phyloP scores from a whole-genome alignment of 164 flowering plant genomes.

The Cinnamomum chago region DNA sequence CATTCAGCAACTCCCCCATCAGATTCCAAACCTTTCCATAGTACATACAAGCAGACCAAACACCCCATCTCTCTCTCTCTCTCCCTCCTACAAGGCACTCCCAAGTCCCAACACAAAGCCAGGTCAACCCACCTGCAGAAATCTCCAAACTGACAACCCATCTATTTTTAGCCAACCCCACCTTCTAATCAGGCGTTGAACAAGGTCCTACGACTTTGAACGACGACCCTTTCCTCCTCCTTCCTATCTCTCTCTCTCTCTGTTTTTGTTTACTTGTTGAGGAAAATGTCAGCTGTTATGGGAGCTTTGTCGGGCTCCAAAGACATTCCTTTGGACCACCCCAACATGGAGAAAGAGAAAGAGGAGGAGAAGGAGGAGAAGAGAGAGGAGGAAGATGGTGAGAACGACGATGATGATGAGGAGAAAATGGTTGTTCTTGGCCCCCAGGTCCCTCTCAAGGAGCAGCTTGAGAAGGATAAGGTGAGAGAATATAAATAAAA shows the following conservation, averaged over 20 bases:
- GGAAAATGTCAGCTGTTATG: conserved; percentile 27
- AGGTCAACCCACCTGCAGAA: background rate
- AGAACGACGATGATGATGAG: conserved; percentile 3
- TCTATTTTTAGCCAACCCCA: background rate
- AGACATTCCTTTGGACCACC: conserved; percentile 12
- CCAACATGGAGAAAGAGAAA: conserved; percentile 25
- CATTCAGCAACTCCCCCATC: too few species aligned
- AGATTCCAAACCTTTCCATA: too few species aligned
- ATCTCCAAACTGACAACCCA: background rate
- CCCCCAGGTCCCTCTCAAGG: conserved; percentile 43
- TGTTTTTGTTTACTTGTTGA: background rate
- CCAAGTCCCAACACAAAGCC: background rate
- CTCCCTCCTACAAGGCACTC: background rate
- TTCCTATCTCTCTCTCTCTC: background rate
- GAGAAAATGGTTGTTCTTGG: conserved; percentile 25
- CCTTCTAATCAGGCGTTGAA: background rate
- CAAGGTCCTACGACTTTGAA: background rate
- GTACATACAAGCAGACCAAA: too few species aligned
- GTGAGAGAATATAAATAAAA: conserved; percentile 8
- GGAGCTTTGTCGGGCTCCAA: conserved; percentile 26
- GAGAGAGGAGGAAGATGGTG: background rate
- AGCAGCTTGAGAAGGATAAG: conserved; percentile 51
- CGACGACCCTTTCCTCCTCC: background rate
- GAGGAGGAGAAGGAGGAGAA: conserved; percentile 11
- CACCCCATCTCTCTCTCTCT: background rate